Evolutionary conservation across 768 basidiomycete genomes (phyloP).

Genomic region (Pleurotus djamor): DNA sequence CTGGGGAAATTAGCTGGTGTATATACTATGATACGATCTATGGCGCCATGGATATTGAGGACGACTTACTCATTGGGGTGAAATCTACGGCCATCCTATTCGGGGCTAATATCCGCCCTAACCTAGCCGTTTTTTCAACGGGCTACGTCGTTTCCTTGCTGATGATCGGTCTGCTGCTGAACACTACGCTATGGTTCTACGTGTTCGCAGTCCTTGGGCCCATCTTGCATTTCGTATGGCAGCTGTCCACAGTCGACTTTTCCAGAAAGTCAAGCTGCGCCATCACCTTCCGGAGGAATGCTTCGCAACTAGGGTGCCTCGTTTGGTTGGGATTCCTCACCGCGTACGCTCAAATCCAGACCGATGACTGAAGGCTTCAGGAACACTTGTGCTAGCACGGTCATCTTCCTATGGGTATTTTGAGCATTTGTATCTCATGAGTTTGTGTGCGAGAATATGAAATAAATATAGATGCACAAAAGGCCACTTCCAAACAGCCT

Average conservation of each 20-base stretch:
- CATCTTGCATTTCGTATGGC: constrained; percentile 13
- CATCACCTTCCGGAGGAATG: no score
- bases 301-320: no score
- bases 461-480: no score
- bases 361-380: no score
- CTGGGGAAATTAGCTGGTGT: constrained; percentile 12
- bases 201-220: constrained; percentile 13
- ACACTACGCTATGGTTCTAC: constrained; percentile 16
- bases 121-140: constrained; percentile 38
- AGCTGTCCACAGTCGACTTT: constrained; percentile 1
- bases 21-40: constrained; percentile 48
- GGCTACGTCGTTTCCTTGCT: constrained; percentile 19
- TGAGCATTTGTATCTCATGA: no score
- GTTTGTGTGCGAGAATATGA: no score
- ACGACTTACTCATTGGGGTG: constrained; percentile 56
- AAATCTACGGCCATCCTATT: constrained; percentile 66
- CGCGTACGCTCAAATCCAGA: no score
- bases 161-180: constrained; percentile 22
- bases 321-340: no score
- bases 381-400: no score
- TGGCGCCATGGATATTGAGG: constrained; percentile 55
- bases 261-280: no score
- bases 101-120: constrained; percentile 36
- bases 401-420: no score
- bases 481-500: no score